Percentiles rank a stretch among this genome's conserved stretches.
These are phyloP conservation scores for Fonsecaea pugnacius DNA, from an alignment of 2,329 filamentous ascomycete species.

Conservation along the genomic window DNA sequence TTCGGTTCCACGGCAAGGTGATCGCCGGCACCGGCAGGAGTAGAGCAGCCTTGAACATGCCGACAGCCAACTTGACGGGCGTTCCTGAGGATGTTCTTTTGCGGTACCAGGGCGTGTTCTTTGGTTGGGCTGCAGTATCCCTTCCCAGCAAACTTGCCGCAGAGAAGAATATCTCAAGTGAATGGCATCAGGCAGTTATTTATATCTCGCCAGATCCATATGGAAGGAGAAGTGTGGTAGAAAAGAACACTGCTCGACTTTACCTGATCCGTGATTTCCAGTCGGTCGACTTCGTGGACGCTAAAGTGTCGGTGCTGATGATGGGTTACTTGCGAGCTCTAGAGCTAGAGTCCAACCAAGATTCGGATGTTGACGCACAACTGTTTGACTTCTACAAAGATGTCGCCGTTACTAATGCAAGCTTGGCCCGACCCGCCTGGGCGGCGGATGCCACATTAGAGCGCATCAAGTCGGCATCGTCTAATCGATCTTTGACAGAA, in stretches of 20 bases:
- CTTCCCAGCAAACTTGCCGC: conserved; percentile 41
- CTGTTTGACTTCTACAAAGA: conserved; percentile 47
- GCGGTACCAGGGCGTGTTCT: conserved; percentile 65
- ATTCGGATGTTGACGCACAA: conserved; percentile 44
- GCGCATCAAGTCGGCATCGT: conserved; percentile 44
- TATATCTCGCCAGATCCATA: conserved; percentile 59
- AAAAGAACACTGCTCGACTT: conserved; percentile 57
- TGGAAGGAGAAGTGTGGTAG: conserved; percentile 52
- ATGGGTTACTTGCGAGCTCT: conserved; percentile 64
- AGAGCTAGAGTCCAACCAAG: conserved; percentile 43
- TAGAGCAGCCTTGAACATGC: conserved; percentile 50
- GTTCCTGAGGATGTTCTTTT: conserved; percentile 59
- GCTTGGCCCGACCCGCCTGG: conserved; percentile 49
- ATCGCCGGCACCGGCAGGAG: conserved; percentile 52
- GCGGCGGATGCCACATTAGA: conserved; percentile 39
- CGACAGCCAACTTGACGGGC: conserved; percentile 60
- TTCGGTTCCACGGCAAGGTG: conserved; percentile 58
- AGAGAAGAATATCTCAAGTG: conserved; percentile 43
- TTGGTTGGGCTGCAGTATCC: conserved; percentile 63
- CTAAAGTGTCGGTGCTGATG: conserved; percentile 58
- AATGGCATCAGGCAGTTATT: conserved; percentile 66
- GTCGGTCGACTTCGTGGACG: conserved; percentile 47
- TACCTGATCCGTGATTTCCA: conserved; percentile 61
- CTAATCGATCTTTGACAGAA: conserved; percentile 49
- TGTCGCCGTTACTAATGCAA: conserved; percentile 42